A percentile compares a stretch with the other conserved stretches of the same genome.
Evolutionary conservation across 352 stramenopile species (phyloP).

Genomic region (Pythium aquatile): DNA sequence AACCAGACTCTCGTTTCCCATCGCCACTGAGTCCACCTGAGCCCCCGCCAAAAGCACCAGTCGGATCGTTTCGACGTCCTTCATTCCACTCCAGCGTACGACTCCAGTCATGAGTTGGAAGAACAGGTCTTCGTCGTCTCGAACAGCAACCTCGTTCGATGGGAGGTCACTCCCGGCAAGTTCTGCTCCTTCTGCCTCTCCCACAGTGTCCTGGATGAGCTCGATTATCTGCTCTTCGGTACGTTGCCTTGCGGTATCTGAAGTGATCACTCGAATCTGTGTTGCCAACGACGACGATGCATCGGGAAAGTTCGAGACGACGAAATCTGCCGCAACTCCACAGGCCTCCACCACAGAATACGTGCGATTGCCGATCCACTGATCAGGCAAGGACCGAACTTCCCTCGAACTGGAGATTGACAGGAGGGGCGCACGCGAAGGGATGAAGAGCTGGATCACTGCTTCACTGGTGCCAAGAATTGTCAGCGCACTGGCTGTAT

Average conservation of each 20-base stretch:
- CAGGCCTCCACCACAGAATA: background rate
- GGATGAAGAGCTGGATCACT: background rate
- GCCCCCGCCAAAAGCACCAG: background rate
- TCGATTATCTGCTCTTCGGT: background rate
- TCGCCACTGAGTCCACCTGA: background rate
- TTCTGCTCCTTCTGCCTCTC: background rate
- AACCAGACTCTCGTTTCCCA: background rate
- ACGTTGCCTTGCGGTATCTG: slow-evolving; percentile 12
- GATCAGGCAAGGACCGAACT: background rate
- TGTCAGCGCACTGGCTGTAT: background rate
- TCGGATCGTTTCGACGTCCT: slow-evolving; percentile 5
- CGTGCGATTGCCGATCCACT: background rate
- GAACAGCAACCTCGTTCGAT: background rate
- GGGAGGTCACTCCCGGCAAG: background rate
- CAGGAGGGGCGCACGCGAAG: background rate
- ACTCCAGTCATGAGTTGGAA: slow-evolving; percentile 8
- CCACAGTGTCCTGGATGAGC: background rate
- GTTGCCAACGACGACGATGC: background rate
- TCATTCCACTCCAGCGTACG: slow-evolving; percentile 4
- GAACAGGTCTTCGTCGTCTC: slow-evolving; percentile 7
- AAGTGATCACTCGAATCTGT: slow-evolving; percentile 1
- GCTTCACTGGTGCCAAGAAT: background rate
- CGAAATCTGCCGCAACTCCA: background rate
- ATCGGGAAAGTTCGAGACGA: background rate
- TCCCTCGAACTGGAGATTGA: slow-evolving; percentile 4